phyloP scores from a whole-genome alignment of 2,329 filamentous ascomycete species.

The Seiridium unicorne region DNA sequence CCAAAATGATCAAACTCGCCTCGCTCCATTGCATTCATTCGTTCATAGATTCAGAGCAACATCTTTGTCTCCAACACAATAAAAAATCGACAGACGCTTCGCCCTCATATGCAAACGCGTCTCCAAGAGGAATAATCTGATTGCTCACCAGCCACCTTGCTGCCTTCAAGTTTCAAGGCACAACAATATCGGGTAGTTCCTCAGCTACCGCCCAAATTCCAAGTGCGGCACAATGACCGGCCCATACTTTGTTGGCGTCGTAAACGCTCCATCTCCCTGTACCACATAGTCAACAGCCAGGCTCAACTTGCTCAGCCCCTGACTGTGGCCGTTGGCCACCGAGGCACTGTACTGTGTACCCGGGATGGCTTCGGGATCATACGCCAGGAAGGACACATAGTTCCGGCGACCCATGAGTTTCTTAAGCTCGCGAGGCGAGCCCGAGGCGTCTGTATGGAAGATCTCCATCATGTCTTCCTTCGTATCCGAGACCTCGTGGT shows the following conservation, averaged over 20 bases:
- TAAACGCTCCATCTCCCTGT: constrained; percentile 82
- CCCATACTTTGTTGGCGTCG: constrained; percentile 88
- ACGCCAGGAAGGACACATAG: constrained; percentile 90
- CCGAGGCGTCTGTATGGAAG: constrained; percentile 90
- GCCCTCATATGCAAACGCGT: not conserved
- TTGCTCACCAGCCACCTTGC: not conserved
- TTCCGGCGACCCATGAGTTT: constrained; percentile 92
- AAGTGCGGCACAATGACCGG: constrained; percentile 91
- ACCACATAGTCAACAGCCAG: constrained; percentile 96
- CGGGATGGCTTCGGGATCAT: constrained; percentile 76
- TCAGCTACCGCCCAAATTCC: constrained; percentile 63
- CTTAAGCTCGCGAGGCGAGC: constrained; percentile 78
- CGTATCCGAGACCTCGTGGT: constrained; percentile 77
- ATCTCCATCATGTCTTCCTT: constrained; percentile 99
- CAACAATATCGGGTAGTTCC: not conserved
- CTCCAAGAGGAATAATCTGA: not conserved
- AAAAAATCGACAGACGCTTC: not conserved
- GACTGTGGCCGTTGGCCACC: constrained; percentile 31
- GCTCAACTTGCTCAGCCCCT: constrained; percentile 67
- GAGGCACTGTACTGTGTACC: constrained; percentile 29
- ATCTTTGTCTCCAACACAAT: not conserved
- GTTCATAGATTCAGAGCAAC: not conserved
- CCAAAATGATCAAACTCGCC: constrained; percentile 5
- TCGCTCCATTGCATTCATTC: not conserved
- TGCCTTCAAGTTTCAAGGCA: not conserved